Percentiles rank a stretch among this genome's conserved stretches.
Conservation (phyloP, 768 basidiomycete genomes). For the Lyophyllum atratum region DNA sequence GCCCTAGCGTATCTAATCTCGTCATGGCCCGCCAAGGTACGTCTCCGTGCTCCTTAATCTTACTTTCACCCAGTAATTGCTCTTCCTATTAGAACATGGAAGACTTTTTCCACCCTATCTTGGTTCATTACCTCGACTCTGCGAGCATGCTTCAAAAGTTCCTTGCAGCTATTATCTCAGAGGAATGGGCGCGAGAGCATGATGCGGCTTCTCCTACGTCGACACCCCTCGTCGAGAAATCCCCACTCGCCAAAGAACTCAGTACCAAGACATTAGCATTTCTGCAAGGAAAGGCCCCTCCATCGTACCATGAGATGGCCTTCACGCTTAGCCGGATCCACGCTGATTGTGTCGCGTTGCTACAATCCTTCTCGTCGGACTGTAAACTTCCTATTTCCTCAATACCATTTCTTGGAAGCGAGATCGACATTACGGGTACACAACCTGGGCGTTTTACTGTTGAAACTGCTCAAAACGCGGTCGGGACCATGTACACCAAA, state of each 20-base stretch:
- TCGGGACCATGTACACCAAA: conserved; percentile 68
- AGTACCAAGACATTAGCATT: conserved; percentile 66
- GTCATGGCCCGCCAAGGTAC: conserved; percentile 66
- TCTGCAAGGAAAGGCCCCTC: conserved; percentile 75
- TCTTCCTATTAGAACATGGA: conserved; percentile 41
- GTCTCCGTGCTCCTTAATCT: conserved; percentile 16
- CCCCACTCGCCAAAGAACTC: conserved; percentile 65
- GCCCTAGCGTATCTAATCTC: conserved; percentile 73
- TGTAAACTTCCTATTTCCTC: conserved; percentile 82
- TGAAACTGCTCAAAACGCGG: conserved; percentile 69
- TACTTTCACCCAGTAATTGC: background rate
- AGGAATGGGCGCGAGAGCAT: conserved; percentile 85
- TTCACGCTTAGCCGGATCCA: conserved; percentile 79
- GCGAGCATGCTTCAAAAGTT: conserved; percentile 91
- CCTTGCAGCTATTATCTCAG: conserved; percentile 79
- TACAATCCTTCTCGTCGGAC: conserved; percentile 83
- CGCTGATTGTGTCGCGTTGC: conserved; percentile 73
- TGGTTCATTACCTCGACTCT: conserved; percentile 81
- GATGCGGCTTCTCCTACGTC: conserved; percentile 31
- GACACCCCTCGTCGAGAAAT: conserved; percentile 52
- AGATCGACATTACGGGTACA: conserved; percentile 74
- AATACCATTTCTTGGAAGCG: conserved; percentile 77
- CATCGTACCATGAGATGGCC: conserved; percentile 90
- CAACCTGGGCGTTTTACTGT: conserved; percentile 75
- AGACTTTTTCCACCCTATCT: conserved; percentile 71